Conservation (phyloP, 176 grass and related monocot genomes). For the Triticum dicoccoides region DNA sequence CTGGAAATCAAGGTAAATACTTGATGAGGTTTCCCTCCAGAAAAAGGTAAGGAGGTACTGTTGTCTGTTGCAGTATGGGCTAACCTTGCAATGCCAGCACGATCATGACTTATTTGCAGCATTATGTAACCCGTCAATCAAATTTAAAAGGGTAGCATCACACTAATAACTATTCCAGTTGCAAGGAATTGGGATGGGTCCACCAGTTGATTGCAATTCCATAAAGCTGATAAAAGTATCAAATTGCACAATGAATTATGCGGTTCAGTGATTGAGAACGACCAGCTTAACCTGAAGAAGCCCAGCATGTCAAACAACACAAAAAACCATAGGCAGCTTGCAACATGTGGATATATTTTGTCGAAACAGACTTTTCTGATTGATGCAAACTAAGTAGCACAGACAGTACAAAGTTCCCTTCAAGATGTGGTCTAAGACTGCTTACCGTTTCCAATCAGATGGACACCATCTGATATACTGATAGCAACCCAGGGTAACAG, state of each 20-base stretch:
- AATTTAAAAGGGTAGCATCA: background rate
- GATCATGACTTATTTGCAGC: background rate
- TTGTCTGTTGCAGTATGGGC: background rate
- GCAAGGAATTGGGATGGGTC: slow-evolving; percentile 13
- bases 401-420: background rate
- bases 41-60: background rate
- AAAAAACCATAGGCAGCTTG: background rate
- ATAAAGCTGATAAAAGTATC: background rate
- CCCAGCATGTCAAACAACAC: background rate
- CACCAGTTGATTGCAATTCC: background rate
- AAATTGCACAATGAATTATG: background rate
- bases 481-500: slow-evolving; percentile 8
- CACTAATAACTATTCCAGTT: slow-evolving; percentile 9
- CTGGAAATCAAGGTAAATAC: background rate
- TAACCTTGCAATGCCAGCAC: background rate
- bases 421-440: background rate
- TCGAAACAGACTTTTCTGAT: background rate
- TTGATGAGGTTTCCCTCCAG: background rate
- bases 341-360: background rate
- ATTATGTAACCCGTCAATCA: background rate
- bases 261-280: slow-evolving; percentile 1
- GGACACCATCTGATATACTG: background rate
- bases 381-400: slow-evolving; percentile 4
- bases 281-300: slow-evolving; percentile 2
- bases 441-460: slow-evolving; percentile 2